Base-by-base conservation (phyloP, 2,329 filamentous ascomycete species). In the Botryotinia narcissicola region DNA sequence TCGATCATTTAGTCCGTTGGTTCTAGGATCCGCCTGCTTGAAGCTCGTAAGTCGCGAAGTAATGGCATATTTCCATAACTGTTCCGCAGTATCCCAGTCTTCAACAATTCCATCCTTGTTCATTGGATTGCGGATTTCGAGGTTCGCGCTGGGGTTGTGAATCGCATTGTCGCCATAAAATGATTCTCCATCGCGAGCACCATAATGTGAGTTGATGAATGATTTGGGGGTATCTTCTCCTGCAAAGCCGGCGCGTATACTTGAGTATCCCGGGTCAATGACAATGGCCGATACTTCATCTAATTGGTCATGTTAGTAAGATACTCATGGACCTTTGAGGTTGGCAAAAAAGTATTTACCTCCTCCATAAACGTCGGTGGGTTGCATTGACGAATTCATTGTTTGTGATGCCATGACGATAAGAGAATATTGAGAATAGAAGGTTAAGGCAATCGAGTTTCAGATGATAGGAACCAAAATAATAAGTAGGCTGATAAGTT, bases 201-300 rank as follows among this genome's bases (percentile, higher is more conserved):
- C 95, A 84, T 99, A 99, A 84, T 92, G 94, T 62, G 94, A 96
- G 42, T 95, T 95, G 74, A 97, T 88, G 73, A 98, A 91, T 44
- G 93, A 94, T 85, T 98, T 98, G 78, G 96, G 96, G 0, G 94
- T 92, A 84, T 99, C 96, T 88, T 99, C 97, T 81, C 97, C 96
- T 20, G 97, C 97, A 81, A 98, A 99, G 74, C 96, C 96, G 74
- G 95, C 96, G 83, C 97, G 94, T 59, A 93, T 95, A 78, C 90
- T 92, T 81, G 93, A 93, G 85, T 94, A 98, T 75, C 97, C 96
- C 4, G 96, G 93, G 81, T 99, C 96, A 81, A 99, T 93, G 54
- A 99, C 93, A 78, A 99, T 92, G 70, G 97, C 97, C 51, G 95
- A 97, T 77, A 99, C 95, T 86, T 99, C 96, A 86, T 99, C 96